Percentiles rank a stretch among this genome's conserved stretches.
phyloP scores from a whole-genome alignment of 2,329 filamentous ascomycete species.

The Penicillium sp. region DNA sequence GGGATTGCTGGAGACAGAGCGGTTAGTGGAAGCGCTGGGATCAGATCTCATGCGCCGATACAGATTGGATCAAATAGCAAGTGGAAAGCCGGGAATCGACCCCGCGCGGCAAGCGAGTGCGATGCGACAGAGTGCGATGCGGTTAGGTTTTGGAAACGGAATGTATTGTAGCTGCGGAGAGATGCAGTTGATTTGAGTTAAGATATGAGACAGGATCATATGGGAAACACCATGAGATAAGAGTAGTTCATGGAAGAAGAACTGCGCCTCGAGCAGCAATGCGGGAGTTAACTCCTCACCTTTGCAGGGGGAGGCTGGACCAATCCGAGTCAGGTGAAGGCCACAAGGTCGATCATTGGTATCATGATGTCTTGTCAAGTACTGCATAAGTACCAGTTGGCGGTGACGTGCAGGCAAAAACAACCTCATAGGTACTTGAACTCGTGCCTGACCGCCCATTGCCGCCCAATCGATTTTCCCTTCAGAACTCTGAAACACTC shows the following conservation, averaged over 20 bases:
- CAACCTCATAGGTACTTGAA: slow-evolving; percentile 3
- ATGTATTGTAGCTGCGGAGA: slow-evolving; percentile 8
- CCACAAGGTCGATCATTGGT: slow-evolving; percentile 2
- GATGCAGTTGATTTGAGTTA: background rate
- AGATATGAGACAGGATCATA: slow-evolving; percentile 4
- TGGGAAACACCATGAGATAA: background rate
- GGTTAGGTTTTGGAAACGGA: slow-evolving; percentile 7
- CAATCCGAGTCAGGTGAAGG: slow-evolving; percentile 21
- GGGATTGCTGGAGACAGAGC: slow-evolving; percentile 2
- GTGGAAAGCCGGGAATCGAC: slow-evolving; percentile 21
- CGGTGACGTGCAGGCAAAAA: background rate
- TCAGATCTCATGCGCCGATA: slow-evolving; percentile 15
- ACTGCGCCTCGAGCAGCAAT: slow-evolving; percentile 20
- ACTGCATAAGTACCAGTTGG: background rate
- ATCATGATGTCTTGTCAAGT: slow-evolving; percentile 9
- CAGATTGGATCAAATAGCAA: slow-evolving; percentile 1
- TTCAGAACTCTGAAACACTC: slow-evolving; percentile 9
- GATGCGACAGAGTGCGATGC: slow-evolving; percentile 23
- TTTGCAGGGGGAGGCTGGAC: slow-evolving; percentile 29
- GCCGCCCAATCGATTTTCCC: slow-evolving; percentile 21
- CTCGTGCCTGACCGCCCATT: slow-evolving; percentile 25
- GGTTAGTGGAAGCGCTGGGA: slow-evolving; percentile 20
- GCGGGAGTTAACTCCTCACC: slow-evolving; percentile 23
- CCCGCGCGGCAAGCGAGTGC: slow-evolving; percentile 19
- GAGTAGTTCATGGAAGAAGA: background rate